Evolutionary conservation across 176 grass and related monocot genomes (phyloP).

Genomic region (Musa acuminata): DNA sequence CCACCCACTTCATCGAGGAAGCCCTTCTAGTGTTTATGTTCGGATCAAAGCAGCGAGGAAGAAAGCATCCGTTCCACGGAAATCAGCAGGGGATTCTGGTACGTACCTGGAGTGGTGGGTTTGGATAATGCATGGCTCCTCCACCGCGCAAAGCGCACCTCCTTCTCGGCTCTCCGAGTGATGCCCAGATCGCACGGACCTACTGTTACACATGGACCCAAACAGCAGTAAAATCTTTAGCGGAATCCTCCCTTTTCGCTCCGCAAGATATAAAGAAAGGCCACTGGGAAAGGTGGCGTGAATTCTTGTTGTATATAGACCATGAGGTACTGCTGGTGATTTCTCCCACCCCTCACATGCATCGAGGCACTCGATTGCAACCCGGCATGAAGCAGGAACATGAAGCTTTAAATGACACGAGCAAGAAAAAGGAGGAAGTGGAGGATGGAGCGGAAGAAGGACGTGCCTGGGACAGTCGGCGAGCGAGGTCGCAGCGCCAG

Average conservation of each 20-base stretch:
- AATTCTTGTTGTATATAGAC: no score
- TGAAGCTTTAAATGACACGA: no score
- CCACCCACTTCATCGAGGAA: neutral
- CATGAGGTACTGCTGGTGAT: no score
- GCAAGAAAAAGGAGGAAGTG: no score
- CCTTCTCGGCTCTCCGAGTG: neutral
- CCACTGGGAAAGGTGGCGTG: no score
- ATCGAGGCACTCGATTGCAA: no score
- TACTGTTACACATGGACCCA: neutral
- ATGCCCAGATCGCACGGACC: neutral
- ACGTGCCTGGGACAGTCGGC: no score
- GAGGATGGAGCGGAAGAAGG: neutral
- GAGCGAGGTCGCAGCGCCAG: no score
- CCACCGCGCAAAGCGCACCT: neutral
- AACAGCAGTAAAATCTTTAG: neutral
- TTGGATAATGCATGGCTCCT: conserved; percentile 2
- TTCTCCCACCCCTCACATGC: no score
- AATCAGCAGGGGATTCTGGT: neutral
- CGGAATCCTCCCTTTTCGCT: neutral
- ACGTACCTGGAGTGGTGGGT: neutral
- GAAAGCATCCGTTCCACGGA: neutral
- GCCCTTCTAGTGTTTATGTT: neutral
- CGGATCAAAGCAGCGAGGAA: neutral
- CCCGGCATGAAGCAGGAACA: no score
- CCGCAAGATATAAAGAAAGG: neutral